Conservation (phyloP, 1,284 basidiomycete species). For the Boletellus deceptivus region DNA sequence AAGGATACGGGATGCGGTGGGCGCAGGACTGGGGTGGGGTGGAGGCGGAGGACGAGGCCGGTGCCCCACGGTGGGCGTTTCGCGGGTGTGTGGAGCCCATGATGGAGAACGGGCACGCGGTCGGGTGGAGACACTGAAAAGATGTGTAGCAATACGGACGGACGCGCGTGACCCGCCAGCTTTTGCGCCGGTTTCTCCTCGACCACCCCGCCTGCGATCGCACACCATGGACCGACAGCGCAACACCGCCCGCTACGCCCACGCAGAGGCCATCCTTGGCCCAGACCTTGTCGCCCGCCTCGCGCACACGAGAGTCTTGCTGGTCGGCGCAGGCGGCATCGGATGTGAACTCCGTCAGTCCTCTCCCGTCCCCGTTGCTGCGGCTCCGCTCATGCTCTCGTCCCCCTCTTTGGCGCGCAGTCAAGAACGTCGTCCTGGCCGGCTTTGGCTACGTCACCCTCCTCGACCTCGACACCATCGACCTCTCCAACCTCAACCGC, state of each 20-base stretch:
- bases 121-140: slow-evolving; percentile 50
- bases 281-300: slow-evolving; percentile 61
- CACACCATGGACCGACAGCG: slow-evolving; percentile 12
- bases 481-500: slow-evolving; percentile 96
- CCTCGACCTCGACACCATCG: slow-evolving; percentile 97
- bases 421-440: slow-evolving; percentile 94
- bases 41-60: too few relatives aligned
- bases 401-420: slow-evolving; percentile 38
- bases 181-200: too few relatives aligned
- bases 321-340: slow-evolving; percentile 97
- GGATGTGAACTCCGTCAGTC: slow-evolving; percentile 91
- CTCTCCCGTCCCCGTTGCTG: neutral
- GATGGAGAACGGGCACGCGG: slow-evolving; percentile 60
- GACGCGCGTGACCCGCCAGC: too few relatives aligned
- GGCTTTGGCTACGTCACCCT: slow-evolving; percentile 93
- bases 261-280: slow-evolving; percentile 75
- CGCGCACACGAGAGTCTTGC: slow-evolving; percentile 69
- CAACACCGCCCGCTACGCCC: slow-evolving; percentile 35
- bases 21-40: slow-evolving; percentile 38
- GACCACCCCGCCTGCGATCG: too few relatives aligned
- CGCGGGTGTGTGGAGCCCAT: slow-evolving; percentile 62
- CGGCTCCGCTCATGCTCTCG: neutral
- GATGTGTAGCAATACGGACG: too few relatives aligned
- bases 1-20: slow-evolving; percentile 67
- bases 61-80: slow-evolving; percentile 43